Percentiles rank a stretch among this genome's conserved stretches.
Evolutionary conservation across 768 basidiomycete genomes (phyloP).

Genomic region (Lentinula aciculospora): DNA sequence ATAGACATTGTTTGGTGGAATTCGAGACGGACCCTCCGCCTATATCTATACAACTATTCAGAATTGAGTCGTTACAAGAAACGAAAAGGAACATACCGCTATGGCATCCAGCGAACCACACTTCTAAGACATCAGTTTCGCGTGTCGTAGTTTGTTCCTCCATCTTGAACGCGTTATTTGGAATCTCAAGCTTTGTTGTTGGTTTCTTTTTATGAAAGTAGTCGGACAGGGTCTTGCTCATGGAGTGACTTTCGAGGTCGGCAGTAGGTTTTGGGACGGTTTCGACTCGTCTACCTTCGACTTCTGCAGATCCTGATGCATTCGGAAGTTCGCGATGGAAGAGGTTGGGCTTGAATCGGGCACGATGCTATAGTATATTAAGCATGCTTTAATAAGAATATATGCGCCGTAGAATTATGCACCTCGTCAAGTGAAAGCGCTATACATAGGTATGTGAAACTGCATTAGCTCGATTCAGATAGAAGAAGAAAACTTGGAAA

Average conservation of each 20-base stretch:
- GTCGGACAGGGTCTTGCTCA: conserved; percentile 1
- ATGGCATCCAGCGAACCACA: conserved; percentile 79
- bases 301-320: not conserved
- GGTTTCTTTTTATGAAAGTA: not conserved
- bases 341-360: conserved; percentile 58
- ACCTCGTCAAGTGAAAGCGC: conserved; percentile 78
- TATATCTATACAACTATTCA: conserved; percentile 26
- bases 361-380: conserved; percentile 43
- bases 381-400: not conserved
- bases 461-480: not conserved
- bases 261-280: conserved; percentile 20
- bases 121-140: conserved; percentile 59
- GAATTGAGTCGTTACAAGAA: not conserved
- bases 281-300: not conserved
- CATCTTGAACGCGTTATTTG: not conserved
- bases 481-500: not conserved
- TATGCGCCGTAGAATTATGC: conserved; percentile 11
- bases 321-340: conserved; percentile 45
- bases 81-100: conserved; percentile 33
- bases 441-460: not conserved
- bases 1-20: conserved; percentile 24
- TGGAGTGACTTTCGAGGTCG: conserved; percentile 15
- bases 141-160: not conserved
- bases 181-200: not conserved
- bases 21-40: conserved; percentile 40